A percentile compares a stretch with the other conserved stretches of the same genome.
phyloP scores from a whole-genome alignment of 495 filamentous ascomycete species.

The Venustampulla echinocandica region DNA sequence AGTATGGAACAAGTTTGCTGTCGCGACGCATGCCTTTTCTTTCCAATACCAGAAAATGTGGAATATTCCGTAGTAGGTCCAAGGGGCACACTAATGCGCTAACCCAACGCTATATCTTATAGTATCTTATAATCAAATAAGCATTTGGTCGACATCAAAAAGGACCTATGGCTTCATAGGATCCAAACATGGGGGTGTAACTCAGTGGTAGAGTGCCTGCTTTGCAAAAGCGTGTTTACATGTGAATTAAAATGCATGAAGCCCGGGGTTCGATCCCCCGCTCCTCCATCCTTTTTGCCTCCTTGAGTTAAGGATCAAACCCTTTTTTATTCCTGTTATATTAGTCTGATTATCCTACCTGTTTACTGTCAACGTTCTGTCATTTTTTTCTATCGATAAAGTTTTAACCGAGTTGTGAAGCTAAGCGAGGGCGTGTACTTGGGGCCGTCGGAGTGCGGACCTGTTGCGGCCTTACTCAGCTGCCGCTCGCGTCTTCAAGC shows the following conservation, averaged over 20 bases:
- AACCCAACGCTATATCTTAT: not conserved
- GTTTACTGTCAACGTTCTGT: no score
- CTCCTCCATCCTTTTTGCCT: not conserved
- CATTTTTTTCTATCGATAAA: no score
- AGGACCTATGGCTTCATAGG: no score
- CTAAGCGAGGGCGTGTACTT: no score
- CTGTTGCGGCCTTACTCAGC: no score
- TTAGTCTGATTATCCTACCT: not conserved
- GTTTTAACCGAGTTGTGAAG: no score
- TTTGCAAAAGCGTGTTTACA: not conserved
- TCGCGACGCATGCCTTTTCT: no score
- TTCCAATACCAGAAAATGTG: no score
- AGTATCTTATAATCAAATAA: not conserved
- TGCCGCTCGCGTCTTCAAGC: no score
- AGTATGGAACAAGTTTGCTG: no score
- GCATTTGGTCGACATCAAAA: not conserved
- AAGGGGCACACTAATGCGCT: not conserved
- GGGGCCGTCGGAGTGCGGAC: no score
- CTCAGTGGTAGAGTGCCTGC: slow-evolving; percentile 1
- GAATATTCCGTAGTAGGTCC: not conserved
- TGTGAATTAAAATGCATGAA: not conserved
- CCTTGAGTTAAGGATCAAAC: not conserved
- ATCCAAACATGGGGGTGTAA: no score
- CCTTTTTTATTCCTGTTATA: not conserved
- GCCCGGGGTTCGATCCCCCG: slow-evolving; percentile 1